Percentiles rank a stretch among this genome's conserved stretches.
phyloP scores from a whole-genome alignment of 2,329 filamentous ascomycete genomes.

The Pseudogymnoascus sp. region DNA sequence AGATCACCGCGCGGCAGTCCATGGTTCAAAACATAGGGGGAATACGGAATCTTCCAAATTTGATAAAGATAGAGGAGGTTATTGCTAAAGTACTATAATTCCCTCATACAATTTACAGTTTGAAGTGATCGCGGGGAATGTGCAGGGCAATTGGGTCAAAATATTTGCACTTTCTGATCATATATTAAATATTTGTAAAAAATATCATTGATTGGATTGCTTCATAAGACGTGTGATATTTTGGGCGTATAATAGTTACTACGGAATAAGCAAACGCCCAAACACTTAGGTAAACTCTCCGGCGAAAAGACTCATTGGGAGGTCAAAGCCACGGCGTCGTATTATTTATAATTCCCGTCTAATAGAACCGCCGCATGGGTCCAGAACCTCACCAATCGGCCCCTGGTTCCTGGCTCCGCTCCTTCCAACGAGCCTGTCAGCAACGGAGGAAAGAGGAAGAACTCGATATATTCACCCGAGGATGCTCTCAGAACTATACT shows the following conservation, averaged over 20 bases:
- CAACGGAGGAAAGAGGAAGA: too few species aligned
- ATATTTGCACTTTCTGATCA: neutral
- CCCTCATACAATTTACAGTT: neutral
- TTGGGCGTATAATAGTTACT: neutral
- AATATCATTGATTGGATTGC: neutral
- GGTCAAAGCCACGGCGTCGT: neutral
- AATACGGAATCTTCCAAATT: neutral
- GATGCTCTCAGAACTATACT: neutral
- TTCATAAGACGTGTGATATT: neutral
- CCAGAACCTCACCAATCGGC: neutral
- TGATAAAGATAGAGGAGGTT: neutral
- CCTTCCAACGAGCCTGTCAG: neutral
- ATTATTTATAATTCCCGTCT: neutral
- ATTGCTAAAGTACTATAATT: neutral
- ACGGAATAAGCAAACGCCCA: neutral
- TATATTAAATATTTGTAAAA: neutral
- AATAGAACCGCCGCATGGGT: neutral
- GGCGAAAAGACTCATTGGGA: neutral
- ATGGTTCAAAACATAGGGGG: neutral
- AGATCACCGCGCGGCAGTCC: neutral
- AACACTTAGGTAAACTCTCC: neutral
- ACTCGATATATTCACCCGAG: neutral
- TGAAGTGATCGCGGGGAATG: neutral
- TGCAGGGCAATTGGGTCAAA: neutral
- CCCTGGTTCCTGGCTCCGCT: neutral